Evolutionary conservation across 768 basidiomycete species (phyloP).

Genomic region (Porphyrellus cyaneotinctus): DNA sequence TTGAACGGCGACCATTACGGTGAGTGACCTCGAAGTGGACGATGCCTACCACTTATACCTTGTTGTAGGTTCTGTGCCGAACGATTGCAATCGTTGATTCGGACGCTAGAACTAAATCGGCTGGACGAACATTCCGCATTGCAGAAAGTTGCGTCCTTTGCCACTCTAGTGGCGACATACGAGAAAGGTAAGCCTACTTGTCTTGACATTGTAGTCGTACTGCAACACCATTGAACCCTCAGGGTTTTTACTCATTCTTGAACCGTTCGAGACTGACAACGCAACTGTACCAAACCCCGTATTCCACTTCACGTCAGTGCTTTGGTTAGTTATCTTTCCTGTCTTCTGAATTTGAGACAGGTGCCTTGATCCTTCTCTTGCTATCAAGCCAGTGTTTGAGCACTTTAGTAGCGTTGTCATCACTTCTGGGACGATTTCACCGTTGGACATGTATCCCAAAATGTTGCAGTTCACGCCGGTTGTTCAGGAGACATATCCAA

Average conservation of each 20-base stretch:
- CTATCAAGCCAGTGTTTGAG: constrained; percentile 97
- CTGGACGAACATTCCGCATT: constrained; percentile 89
- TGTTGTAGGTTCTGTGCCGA: constrained; percentile 87
- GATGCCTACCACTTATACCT: background rate
- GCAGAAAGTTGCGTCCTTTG: constrained; percentile 95
- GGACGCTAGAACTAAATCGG: constrained; percentile 84
- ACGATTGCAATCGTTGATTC: constrained; percentile 87
- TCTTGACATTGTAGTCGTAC: background rate
- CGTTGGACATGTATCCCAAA: constrained; percentile 99
- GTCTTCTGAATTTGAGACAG: constrained; percentile 39
- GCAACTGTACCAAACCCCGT: constrained; percentile 98
- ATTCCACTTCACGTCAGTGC: constrained; percentile 89
- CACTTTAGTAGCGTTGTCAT: constrained; percentile 98
- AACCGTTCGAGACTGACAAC: constrained; percentile 98
- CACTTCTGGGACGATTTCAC: constrained; percentile 97
- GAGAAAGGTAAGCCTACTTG: constrained; percentile 73
- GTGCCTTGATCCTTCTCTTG: constrained; percentile 95
- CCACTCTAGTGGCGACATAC: constrained; percentile 95
- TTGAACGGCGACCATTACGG: constrained; percentile 90
- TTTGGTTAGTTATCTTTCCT: background rate
- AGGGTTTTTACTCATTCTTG: constrained; percentile 96
- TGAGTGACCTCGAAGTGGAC: constrained; percentile 31
- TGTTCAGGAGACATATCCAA: constrained; percentile 94
- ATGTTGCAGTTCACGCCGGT: constrained; percentile 98
- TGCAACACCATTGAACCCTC: background rate